Evolutionary conservation across 2,329 filamentous ascomycete species (phyloP).

Genomic region (Fusarium sororula): DNA sequence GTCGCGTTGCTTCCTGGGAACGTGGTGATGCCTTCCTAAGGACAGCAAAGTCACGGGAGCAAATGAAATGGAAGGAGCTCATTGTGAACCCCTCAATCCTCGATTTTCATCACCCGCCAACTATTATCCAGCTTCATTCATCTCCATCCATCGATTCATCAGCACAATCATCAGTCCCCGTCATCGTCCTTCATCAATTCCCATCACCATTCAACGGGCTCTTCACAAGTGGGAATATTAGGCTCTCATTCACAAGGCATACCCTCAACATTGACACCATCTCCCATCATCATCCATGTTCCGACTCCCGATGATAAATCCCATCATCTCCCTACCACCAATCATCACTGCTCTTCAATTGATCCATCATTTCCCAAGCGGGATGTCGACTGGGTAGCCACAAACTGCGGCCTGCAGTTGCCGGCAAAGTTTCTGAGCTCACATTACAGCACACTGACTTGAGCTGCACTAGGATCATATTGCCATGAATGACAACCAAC

Average conservation of each 20-base stretch:
- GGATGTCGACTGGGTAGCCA: not conserved
- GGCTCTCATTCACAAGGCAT: not conserved
- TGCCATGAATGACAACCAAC: not conserved
- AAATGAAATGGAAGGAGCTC: not conserved
- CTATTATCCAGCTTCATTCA: not conserved
- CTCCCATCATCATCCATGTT: not conserved
- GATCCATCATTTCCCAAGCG: not conserved
- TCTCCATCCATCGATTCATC: not conserved
- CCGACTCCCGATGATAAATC: not conserved
- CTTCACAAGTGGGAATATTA: not conserved
- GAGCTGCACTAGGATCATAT: not conserved
- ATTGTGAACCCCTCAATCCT: not conserved
- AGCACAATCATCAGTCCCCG: not conserved
- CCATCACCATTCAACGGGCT: no score
- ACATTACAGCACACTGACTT: not conserved
- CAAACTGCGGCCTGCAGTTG: no score
- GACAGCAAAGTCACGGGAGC: not conserved
- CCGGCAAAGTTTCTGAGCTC: not conserved
- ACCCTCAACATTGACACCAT: not conserved
- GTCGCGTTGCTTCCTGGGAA: not conserved
- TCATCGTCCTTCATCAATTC: not conserved
- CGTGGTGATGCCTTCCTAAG: not conserved
- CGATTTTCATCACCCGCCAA: not conserved
- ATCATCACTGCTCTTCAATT: not conserved
- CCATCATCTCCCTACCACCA: not conserved